Percentiles rank a stretch among this genome's conserved stretches.
Evolutionary conservation across 148 eudicot genomes (phyloP).

Genomic region (Rheum nobile): DNA sequence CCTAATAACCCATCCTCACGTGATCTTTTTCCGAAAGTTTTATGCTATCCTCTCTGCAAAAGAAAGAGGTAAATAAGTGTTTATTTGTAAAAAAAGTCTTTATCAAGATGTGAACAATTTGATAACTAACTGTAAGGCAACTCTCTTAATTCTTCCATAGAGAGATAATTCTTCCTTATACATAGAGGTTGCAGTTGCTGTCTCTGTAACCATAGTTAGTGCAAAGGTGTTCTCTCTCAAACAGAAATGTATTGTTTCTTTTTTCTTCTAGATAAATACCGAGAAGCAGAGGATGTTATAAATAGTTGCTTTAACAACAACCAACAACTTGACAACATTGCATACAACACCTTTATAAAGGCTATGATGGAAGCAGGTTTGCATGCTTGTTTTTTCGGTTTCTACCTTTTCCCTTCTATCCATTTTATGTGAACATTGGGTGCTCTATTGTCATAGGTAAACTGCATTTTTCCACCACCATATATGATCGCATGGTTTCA

Average conservation of each 20-base stretch:
- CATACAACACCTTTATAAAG: slow-evolving; percentile 76
- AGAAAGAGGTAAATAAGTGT: no score
- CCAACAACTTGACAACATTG: slow-evolving; percentile 66
- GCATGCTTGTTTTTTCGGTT: background rate
- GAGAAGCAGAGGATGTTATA: slow-evolving; percentile 54
- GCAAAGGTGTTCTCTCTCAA: background rate
- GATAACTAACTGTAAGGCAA: slow-evolving; percentile 38
- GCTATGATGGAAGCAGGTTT: slow-evolving; percentile 89
- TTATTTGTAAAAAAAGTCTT: no score
- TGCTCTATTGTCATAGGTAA: slow-evolving; percentile 40
- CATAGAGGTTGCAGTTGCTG: background rate
- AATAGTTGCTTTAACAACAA: slow-evolving; percentile 31
- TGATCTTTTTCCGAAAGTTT: no score
- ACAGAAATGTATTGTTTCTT: background rate
- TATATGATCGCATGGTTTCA: slow-evolving; percentile 66
- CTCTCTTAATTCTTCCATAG: background rate
- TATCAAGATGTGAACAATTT: slow-evolving; percentile 68
- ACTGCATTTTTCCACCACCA: slow-evolving; percentile 46
- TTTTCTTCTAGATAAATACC: slow-evolving; percentile 45
- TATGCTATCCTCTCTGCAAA: no score
- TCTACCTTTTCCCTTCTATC: background rate
- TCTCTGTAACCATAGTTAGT: background rate
- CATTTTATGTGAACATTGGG: background rate
- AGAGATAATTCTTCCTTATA: background rate
- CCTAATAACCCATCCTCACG: no score